These are phyloP conservation scores for Leccinum subgranulosum DNA, from an alignment of 768 basidiomycete species.

Conservation along the genomic window DNA sequence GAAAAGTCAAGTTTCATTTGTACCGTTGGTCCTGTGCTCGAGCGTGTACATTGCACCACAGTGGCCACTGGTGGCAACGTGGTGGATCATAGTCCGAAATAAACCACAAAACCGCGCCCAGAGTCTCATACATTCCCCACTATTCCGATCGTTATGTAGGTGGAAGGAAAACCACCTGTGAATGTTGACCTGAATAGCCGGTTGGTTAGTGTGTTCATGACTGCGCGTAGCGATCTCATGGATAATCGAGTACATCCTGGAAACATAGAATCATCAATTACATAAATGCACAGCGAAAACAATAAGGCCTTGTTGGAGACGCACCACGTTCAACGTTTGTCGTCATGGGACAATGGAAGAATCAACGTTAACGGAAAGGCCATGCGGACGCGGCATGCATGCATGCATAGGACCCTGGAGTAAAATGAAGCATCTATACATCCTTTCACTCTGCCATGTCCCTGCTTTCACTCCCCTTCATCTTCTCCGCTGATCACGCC, in stretches of 20 bases:
- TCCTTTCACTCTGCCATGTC: constrained; percentile 12
- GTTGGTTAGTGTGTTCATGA: too few species aligned
- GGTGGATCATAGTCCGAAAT: too few species aligned
- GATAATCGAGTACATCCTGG: too few species aligned
- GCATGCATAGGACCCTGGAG: background rate
- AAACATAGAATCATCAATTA: background rate
- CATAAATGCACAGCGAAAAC: background rate
- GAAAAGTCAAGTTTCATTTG: too few species aligned
- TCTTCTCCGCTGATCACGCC: constrained; percentile 33
- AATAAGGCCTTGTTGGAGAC: background rate
- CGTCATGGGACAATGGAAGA: background rate
- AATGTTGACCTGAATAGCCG: too few species aligned
- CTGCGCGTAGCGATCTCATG: too few species aligned
- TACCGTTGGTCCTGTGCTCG: too few species aligned
- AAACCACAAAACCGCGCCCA: too few species aligned
- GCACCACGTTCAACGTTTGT: background rate
- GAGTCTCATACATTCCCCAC: constrained; percentile 27
- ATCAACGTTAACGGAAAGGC: background rate
- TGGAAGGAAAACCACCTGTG: too few species aligned
- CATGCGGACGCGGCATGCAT: background rate
- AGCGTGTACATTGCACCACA: too few species aligned
- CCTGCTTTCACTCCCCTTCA: constrained; percentile 15
- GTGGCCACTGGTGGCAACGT: too few species aligned
- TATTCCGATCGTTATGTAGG: too few species aligned
- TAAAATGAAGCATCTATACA: background rate